Conservation (phyloP, 2,329 filamentous ascomycete species). For the Penicillium sp. region DNA sequence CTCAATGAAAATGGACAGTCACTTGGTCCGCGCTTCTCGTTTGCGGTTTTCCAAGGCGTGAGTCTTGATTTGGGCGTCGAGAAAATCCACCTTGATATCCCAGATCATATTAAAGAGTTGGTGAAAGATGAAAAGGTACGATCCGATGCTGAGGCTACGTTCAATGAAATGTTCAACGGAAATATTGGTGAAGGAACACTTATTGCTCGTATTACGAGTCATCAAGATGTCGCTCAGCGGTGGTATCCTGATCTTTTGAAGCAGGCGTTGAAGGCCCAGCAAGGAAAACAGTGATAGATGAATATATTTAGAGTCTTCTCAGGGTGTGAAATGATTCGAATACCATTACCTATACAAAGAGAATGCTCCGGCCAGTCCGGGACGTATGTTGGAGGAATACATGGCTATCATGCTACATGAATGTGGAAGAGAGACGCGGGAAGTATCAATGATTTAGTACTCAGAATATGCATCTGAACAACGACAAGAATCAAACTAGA, state of each 20-base stretch:
- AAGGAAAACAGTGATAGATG: background rate
- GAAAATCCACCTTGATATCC: conserved; percentile 36
- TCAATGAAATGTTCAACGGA: conserved; percentile 28
- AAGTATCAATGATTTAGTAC: background rate
- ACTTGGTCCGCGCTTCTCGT: conserved; percentile 40
- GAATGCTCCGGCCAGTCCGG: background rate
- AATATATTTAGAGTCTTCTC: background rate
- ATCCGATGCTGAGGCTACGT: conserved; percentile 44
- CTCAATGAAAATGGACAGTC: conserved; percentile 25
- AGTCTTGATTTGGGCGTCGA: conserved; percentile 39
- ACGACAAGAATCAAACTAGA: background rate
- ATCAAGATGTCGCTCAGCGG: conserved; percentile 42
- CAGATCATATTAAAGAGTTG: conserved; percentile 35
- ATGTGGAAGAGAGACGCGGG: background rate
- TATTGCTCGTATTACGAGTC: conserved; percentile 42
- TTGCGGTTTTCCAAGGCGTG: conserved; percentile 44
- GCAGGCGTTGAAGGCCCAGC: conserved; percentile 2
- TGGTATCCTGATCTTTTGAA: conserved; percentile 43
- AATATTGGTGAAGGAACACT: conserved; percentile 40
- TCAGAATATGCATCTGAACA: background rate
- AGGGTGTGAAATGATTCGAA: background rate
- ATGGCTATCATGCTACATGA: background rate
- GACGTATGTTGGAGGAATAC: background rate
- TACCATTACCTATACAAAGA: background rate
- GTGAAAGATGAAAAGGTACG: conserved; percentile 38